Base-by-base conservation (phyloP, 495 filamentous ascomycete genomes). In the Xylaria venustula region DNA sequence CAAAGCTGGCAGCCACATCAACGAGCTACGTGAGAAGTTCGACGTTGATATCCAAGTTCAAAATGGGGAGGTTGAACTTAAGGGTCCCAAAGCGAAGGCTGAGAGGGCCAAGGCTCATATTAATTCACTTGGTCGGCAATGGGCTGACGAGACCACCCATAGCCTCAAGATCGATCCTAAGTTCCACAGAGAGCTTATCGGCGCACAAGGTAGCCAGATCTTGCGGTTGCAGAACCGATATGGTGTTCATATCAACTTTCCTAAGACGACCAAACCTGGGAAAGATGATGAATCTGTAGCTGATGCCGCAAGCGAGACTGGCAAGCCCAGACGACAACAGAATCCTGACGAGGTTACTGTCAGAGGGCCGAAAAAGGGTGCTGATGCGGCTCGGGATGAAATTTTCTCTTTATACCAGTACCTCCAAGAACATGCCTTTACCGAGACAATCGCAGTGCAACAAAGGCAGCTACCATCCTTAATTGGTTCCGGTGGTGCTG, bases 21-120 rank as follows among this genome's bases (percentile, higher is more conserved):
- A 90, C 61, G 93, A 95, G 70, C 80, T 97, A n/a, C 89, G 92
- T 17, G 94, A 98, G 32, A 91, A 94, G 70, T 96, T 95, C 65
- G 95, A 98, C 71, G 95, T 99, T 32, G 94, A 98, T 45, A 97
- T 99, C 65, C 90, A 95, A 69, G 85, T 98, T 34, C 90, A 96
- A 45, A 82, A 87, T 58, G 85, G 85, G 22, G 80, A 80, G 60
- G 82, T 86, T n/a, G 80, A 83, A 58, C 75, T 87, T 12, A 86
- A 81, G 62, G 85, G 85, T 40, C 81, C 84, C 30, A 80, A 82
- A 67, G 81, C 82, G 37, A 85, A 86, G 78, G 91, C 92, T 7
- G 91, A 96, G 69, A 88, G 86, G 25, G 89, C 90, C 62, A 92
- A 87, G 71, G 67, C 84, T 25, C 85, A 92, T 62, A 95, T 97